Evolutionary conservation across 2,329 filamentous ascomycete species (phyloP).

Genomic region (Colletotrichum cuscutae): DNA sequence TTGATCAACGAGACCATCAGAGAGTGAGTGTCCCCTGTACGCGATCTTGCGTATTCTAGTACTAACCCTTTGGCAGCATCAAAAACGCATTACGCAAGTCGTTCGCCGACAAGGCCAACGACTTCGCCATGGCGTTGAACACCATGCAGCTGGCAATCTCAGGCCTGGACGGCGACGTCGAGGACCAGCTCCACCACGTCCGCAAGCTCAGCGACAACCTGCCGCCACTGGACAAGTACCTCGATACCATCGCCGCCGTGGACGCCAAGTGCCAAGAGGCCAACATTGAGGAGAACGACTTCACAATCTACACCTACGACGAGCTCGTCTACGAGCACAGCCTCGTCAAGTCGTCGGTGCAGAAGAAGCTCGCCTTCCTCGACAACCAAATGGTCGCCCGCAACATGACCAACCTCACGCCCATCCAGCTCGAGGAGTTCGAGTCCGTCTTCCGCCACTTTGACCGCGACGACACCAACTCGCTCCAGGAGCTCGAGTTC

Average conservation of each 20-base stretch:
- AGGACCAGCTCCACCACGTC: slow-evolving; percentile 92
- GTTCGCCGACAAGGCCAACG: slow-evolving; percentile 98
- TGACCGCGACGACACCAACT: slow-evolving; percentile 91
- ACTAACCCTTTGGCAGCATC: slow-evolving; percentile 68
- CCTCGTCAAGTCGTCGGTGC: slow-evolving; percentile 89
- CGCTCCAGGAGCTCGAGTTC: slow-evolving; percentile 92
- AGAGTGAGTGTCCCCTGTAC: slow-evolving; percentile 69
- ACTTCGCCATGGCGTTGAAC: slow-evolving; percentile 94
- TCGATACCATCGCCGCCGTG: slow-evolving; percentile 86
- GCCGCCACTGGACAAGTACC: slow-evolving; percentile 88
- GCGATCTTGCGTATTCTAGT: slow-evolving; percentile 34
- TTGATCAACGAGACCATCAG: slow-evolving; percentile 98
- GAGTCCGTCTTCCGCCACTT: slow-evolving; percentile 99
- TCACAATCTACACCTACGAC: slow-evolving; percentile 98
- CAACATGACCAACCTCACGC: slow-evolving; percentile 98
- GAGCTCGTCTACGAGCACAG: slow-evolving; percentile 94
- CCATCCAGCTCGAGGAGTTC: slow-evolving; percentile 98
- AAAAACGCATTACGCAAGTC: slow-evolving; percentile 93
- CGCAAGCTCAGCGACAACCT: slow-evolving; percentile 86
- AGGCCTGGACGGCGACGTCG: slow-evolving; percentile 95
- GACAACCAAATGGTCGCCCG: slow-evolving; percentile 99
- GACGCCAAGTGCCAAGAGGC: slow-evolving; percentile 93
- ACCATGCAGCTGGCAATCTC: slow-evolving; percentile 95
- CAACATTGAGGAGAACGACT: slow-evolving; percentile 99
- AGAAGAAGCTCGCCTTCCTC: slow-evolving; percentile 95